Base-by-base conservation (phyloP, 768 basidiomycete genomes). In the Dioszegia crocea region DNA sequence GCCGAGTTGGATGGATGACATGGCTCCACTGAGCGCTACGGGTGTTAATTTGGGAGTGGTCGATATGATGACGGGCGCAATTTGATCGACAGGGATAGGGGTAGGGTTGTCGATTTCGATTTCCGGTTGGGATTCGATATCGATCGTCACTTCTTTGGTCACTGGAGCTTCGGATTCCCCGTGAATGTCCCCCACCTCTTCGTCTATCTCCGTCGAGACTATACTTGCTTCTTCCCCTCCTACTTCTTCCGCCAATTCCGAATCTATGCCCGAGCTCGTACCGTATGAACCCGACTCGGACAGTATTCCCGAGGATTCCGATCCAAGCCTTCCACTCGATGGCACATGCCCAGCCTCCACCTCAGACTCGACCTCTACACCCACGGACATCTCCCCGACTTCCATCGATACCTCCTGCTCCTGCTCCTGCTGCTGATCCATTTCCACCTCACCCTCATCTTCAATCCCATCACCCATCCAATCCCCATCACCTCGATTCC, bases 401-500 rank as follows among this genome's bases (percentile, higher is more conserved):
- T n/a, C n/a, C n/a, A n/a, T n/a, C n/a, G n/a, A n/a, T n/a, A n/a
- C n/a, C n/a, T n/a, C n/a, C n/a, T n/a, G n/a, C n/a, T n/a, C n/a
- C n/a, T n/a, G n/a, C n/a, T n/a, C n/a, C n/a, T n/a, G n/a, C n/a
- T n/a, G n/a, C n/a, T n/a, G n/a, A n/a, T n/a, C 33, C 14, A 33
- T 33, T 33, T 33, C 33, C 33, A 33, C 14, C 33, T 33, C 53
- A n/a, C 3, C 54, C 36, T 52, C 48, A 33, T 21, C 39, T 30
- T 9, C 27, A 12, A 24, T 29, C 23, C 33, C 50, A 21, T n/a
- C 31, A 9, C 17, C 38, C 23, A 10, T 26, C 26, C 21, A 53
- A 14, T 40, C 59, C 8, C 51, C 56, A 2, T 60, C 55, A 11
- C 68, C 65, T 30, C 61, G 46, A 21, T 54, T 63, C 70, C 71